Evolutionary conservation across 78 protist species (phyloP).

Genomic region (Pelomyxa schiedti): DNA sequence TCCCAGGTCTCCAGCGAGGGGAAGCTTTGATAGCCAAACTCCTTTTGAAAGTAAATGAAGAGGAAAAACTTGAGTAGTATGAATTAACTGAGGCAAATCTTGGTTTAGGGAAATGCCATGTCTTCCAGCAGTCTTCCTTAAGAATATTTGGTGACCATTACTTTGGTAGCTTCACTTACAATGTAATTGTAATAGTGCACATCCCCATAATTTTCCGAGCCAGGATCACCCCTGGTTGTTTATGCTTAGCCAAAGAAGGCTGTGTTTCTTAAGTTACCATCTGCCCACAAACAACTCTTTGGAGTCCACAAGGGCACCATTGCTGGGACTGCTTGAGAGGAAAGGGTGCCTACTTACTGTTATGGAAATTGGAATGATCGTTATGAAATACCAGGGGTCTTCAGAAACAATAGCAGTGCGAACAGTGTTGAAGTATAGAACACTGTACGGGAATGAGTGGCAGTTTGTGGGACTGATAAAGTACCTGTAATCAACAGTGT

Average conservation of each 20-base stretch:
- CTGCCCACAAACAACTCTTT: not conserved
- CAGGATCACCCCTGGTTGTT: not conserved
- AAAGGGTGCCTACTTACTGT: constrained; percentile 45
- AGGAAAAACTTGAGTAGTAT: too few relatives aligned
- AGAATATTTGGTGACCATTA: too few relatives aligned
- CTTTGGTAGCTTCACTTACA: too few relatives aligned
- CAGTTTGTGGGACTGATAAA: too few relatives aligned
- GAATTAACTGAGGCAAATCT: constrained; percentile 41
- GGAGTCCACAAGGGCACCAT: not conserved
- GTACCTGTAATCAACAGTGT: not conserved
- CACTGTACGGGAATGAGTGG: too few relatives aligned
- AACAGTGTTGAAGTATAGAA: not conserved
- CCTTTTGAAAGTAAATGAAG: too few relatives aligned
- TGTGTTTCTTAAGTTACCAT: too few relatives aligned
- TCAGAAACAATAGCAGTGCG: not conserved
- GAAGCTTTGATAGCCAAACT: constrained; percentile 44
- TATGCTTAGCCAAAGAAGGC: too few relatives aligned
- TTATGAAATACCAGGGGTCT: too few relatives aligned
- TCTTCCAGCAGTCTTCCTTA: constrained; percentile 14
- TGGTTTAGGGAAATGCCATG: constrained; percentile 19
- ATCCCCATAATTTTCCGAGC: constrained; percentile 22
- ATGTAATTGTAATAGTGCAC: constrained; percentile 29
- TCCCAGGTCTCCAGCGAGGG: constrained; percentile 9
- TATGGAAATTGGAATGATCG: too few relatives aligned
- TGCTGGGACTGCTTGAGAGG: constrained; percentile 14